Conservation (phyloP, 768 basidiomycete genomes). For the Psilocybe cyanescens region DNA sequence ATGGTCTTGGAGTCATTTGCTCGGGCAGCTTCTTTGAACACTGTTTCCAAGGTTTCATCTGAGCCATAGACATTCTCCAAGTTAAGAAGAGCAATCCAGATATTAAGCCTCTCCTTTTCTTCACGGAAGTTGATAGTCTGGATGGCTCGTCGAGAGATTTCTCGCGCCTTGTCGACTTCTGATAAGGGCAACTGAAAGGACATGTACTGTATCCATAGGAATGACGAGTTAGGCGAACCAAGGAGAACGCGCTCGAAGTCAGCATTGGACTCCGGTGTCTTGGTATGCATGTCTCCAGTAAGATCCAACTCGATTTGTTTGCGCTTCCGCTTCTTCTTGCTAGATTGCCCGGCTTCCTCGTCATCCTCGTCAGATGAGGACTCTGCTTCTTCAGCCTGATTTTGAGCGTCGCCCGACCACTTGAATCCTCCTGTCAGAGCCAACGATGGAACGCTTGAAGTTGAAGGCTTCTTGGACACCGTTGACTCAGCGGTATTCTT, state of each 20-base stretch:
- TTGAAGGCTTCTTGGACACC: conserved; percentile 12
- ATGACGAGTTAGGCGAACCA: conserved; percentile 95
- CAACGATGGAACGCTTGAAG: conserved; percentile 41
- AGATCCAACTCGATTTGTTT: conserved; percentile 78
- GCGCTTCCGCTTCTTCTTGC: conserved; percentile 64
- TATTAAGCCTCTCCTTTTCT: conserved; percentile 93
- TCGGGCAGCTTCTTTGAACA: conserved; percentile 88
- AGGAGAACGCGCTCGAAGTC: conserved; percentile 95
- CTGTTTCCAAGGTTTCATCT: conserved; percentile 73
- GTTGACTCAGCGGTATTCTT: conserved; percentile 14
- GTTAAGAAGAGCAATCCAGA: conserved; percentile 97
- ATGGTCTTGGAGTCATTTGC: conserved; percentile 94
- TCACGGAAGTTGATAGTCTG: conserved; percentile 92
- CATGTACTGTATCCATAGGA: conserved; percentile 99
- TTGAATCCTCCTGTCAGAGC: conserved; percentile 67
- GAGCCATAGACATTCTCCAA: conserved; percentile 93
- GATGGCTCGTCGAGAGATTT: conserved; percentile 83
- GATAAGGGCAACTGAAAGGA: conserved; percentile 97
- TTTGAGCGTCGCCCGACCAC: conserved; percentile 56
- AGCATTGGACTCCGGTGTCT: conserved; percentile 85
- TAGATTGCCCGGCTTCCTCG: conserved; percentile 42
- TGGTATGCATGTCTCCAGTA: conserved; percentile 87
- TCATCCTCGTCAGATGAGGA: conserved; percentile 51
- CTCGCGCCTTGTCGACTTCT: conserved; percentile 92
- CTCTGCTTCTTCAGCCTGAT: conserved; percentile 39